Base-by-base conservation (phyloP, 2,329 filamentous ascomycete species). In the Chalaropsis ovoidea region DNA sequence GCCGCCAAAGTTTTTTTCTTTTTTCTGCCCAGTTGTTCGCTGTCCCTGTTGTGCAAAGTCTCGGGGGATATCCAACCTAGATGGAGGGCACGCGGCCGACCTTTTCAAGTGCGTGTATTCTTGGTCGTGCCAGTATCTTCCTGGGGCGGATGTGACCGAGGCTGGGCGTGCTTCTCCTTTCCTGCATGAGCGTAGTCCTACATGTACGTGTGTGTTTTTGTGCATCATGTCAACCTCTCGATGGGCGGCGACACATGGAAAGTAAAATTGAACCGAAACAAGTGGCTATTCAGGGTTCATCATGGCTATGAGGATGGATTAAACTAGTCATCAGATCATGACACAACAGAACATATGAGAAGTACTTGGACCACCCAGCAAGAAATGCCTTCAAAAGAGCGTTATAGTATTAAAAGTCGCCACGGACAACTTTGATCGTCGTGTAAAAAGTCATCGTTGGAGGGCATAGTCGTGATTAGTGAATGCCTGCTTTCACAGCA, bases 1-100 rank as follows among this genome's bases (percentile, higher is more conserved):
- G 15, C 61, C 43, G 41, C 42, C 42, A 31, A 64, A 47, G 56
- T 60, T 41, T 31, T 45, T 63, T 54, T 54, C 54, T 24, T 58
- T 49, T 43, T 58, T 45, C 35, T 60, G 42, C 31, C 54, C 27
- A 58, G 15, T 63, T 61, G 56, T 54, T 15, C 42, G 27, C 45
- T 24, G 31, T 54, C 15, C 31, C 35, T 64, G 62, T 27, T 64
- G 41, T 22, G 13, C 15, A 39, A 58, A 39, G 15, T 39, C 22
- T 35, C 31, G 54, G 22, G 27, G 17, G 19, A 35, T n/a, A 58
- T 52, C 10, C 15, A 58, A 11, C n/a, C 5, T 39, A 19, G 6
- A n/a, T n/a, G 15, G n/a, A 47, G 15, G 43, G n/a, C n/a, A 47
- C n/a, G 43, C 43, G 3, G 15, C 43, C n/a, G 15, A 47, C 15